Evolutionary conservation across 148 eudicot species (phyloP), one percentile per base, ranked within the genome.

Genomic region (Fagopyrum esculentum): DNA sequence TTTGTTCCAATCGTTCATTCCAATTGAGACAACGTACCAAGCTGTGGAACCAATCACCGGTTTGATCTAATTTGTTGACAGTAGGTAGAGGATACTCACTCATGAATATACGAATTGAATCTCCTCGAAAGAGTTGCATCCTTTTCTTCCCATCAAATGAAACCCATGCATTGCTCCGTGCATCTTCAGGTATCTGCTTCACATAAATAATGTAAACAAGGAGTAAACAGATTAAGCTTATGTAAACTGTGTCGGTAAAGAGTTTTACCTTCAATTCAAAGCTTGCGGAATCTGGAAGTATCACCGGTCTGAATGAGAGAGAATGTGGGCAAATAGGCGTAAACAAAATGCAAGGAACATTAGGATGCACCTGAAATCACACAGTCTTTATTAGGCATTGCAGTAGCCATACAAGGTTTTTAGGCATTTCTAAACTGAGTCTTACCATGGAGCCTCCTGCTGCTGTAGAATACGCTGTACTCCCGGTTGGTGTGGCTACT

Each of bases 401-500:
- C 1, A 35, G 2, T 35, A 35, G 40, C 40, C 40, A 35, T 35
- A 35, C 40, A 7, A 48, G 12, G 52, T 49, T 22, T 22, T 22
- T 22, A 22, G 26, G 52, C 12, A 22, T 22, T 22, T 22, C 9
- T 4, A 35, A 46, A 35, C 45, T 72, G 19, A 75, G 40, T 22
- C 92, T 78, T 83, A 95, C 99, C 99, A 95, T 92, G 56, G 97
- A 95, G 78, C 99, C 99, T 73, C 99, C 99, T 71, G 99, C 99
- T 71, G 99, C 87, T 73, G 97, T 95, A 74, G 97, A 90, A 76
- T 95, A 95, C 64, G 99, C 99, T 19, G 99, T 95, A 78, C 99
- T 95, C 74, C 99, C 99, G 76, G 99, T 95, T 47, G 97, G 99
- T 74, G 97, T 92, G 45, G 99, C 97, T 45, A 95, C 87, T 77